Evolutionary conservation across 495 filamentous ascomycete genomes (phyloP).

Genomic region (Thozetella sp.): DNA sequence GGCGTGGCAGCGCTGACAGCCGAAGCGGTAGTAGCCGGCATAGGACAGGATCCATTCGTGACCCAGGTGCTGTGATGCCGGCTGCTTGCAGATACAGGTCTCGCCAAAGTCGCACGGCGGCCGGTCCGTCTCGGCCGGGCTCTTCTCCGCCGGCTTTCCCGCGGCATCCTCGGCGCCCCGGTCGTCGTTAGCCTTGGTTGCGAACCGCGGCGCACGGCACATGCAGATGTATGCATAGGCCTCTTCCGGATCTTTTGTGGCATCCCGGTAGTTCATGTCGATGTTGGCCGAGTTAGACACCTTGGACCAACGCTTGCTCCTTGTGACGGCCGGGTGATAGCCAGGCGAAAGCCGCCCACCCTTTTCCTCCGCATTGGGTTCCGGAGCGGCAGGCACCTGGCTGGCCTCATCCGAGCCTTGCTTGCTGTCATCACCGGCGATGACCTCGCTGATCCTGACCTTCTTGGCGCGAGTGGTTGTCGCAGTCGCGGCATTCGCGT

Average conservation of each 20-base stretch:
- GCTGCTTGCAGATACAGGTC: conserved; percentile 41
- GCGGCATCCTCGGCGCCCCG: conserved; percentile 11
- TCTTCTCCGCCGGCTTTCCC: conserved; percentile 11
- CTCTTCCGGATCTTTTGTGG: conserved; percentile 19
- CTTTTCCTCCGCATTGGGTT: not conserved
- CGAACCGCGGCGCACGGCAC: conserved; percentile 23
- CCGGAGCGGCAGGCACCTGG: not conserved
- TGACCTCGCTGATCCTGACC: conserved; percentile 7
- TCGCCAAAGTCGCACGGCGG: conserved; percentile 19
- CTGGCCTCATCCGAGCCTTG: not conserved
- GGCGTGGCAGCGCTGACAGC: conserved; percentile 13
- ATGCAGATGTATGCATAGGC: conserved; percentile 31
- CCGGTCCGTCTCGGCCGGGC: conserved; percentile 13
- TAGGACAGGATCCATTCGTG: conserved; percentile 38
- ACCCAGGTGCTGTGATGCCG: conserved; percentile 34
- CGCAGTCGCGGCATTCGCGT: not conserved
- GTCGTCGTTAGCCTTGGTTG: conserved; percentile 23
- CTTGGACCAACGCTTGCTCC: conserved; percentile 35
- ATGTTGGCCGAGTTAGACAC: conserved; percentile 42
- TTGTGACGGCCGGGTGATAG: conserved; percentile 1
- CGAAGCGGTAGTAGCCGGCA: conserved; percentile 30
- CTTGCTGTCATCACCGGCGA: not conserved
- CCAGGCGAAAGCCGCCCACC: not conserved
- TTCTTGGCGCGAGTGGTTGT: conserved; percentile 8
- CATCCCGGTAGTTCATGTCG: conserved; percentile 26